Conservation (phyloP, 139 green algal genomes). For the Astrephomene gubernaculifera region DNA sequence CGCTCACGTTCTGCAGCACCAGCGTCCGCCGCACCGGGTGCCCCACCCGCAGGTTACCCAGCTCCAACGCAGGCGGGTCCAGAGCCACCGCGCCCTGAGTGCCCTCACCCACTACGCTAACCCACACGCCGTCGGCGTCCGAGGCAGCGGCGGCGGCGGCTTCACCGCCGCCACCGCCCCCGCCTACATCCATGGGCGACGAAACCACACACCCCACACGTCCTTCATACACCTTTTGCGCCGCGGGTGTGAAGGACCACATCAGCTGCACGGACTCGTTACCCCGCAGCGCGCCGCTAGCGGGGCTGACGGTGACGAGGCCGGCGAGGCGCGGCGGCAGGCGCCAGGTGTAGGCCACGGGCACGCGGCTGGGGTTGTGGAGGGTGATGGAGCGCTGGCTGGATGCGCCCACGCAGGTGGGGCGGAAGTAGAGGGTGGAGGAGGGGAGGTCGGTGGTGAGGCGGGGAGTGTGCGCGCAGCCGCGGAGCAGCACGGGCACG, state of each 20-base stretch:
- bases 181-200: background rate
- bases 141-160: background rate
- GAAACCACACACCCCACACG: conserved; percentile 42
- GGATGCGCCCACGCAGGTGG: conserved; percentile 79
- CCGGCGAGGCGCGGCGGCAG: conserved; percentile 57
- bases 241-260: conserved; percentile 64
- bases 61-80: conserved; percentile 62
- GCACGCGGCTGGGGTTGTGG: conserved; percentile 68
- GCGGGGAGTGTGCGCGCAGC: conserved; percentile 53
- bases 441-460: conserved; percentile 53
- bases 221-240: conserved; percentile 55
- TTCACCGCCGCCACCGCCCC: background rate
- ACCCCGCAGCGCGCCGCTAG: conserved; percentile 63
- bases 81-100: conserved; percentile 67
- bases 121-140: background rate
- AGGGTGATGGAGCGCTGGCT: conserved; percentile 62
- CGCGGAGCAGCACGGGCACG: conserved; percentile 48
- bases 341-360: conserved; percentile 61
- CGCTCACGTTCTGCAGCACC: conserved; percentile 74
- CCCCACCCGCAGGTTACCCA: conserved; percentile 68
- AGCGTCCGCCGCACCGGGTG: conserved; percentile 54
- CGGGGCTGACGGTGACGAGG: conserved; percentile 57
- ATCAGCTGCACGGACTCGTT: conserved; percentile 63
- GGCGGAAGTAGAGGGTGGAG: conserved; percentile 55
- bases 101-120: conserved; percentile 71